Evolutionary conservation across 768 basidiomycete genomes (phyloP).

Genomic region (Mycena chlorophos): DNA sequence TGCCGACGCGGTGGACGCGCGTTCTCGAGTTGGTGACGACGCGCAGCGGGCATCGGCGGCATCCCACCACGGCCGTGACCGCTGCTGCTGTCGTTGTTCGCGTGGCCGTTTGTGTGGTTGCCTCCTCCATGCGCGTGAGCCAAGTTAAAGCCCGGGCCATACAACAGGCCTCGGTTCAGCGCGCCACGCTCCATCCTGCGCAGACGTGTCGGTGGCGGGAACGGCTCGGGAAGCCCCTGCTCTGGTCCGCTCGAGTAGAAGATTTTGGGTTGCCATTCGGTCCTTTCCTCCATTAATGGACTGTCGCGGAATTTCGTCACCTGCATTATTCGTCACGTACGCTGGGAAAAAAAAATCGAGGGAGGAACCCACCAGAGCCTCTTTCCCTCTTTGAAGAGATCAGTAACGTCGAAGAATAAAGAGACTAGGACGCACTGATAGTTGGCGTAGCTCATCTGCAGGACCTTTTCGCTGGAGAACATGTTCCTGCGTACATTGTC

Average conservation of each 20-base stretch:
- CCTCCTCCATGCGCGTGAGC: no score
- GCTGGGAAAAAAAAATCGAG: no score
- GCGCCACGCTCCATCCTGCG: constrained; percentile 82
- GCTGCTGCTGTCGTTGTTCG: no score
- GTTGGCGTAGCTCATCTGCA: constrained; percentile 91
- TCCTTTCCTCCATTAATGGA: constrained; percentile 88
- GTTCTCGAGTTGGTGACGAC: constrained; percentile 19
- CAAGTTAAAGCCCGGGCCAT: constrained; percentile 58
- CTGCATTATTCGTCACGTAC: no score
- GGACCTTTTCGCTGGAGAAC: constrained; percentile 87
- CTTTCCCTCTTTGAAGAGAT: constrained; percentile 73
- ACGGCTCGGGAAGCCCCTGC: constrained; percentile 76
- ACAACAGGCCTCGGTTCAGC: constrained; percentile 72
- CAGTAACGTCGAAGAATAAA: constrained; percentile 2
- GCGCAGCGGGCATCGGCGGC: constrained; percentile 17
- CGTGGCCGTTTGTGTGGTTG: no score
- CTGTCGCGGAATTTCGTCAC: no score
- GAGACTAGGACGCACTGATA: constrained; percentile 89
- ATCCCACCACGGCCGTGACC: no score
- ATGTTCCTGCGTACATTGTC: constrained; percentile 63
- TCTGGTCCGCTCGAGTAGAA: constrained; percentile 75
- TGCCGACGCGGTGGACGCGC: background rate
- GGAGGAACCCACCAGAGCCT: constrained; percentile 84
- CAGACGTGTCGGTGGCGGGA: constrained; percentile 80
- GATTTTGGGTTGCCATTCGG: constrained; percentile 82